phyloP scores from a whole-genome alignment of 1,284 basidiomycete species.

The Cutaneotrichosporon spelunceum region DNA sequence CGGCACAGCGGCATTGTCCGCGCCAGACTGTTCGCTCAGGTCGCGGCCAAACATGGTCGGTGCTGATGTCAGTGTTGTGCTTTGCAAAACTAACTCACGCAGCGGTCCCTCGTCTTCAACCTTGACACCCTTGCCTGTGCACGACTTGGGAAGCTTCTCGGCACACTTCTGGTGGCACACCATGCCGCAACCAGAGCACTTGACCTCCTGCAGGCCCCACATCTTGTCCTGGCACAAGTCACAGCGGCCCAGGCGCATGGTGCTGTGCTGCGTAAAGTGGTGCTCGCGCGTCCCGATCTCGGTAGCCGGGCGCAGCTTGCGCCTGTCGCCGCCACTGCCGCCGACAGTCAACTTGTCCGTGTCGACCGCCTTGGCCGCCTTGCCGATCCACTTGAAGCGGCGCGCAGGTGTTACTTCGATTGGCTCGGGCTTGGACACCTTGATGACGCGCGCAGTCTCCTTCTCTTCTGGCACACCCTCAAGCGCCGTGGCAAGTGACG shows the following conservation, averaged over 20 bases:
- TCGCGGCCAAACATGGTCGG: conserved; percentile 90
- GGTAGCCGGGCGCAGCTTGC: conserved; percentile 39
- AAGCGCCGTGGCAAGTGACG: conserved; percentile 45
- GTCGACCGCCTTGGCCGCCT: conserved; percentile 43
- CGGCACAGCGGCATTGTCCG: conserved; percentile 73
- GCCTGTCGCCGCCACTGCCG: conserved; percentile 10
- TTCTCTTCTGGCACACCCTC: conserved; percentile 50
- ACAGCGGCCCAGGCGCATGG: conserved; percentile 83
- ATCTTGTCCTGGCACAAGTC: conserved; percentile 96
- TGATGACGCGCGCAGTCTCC: conserved; percentile 48
- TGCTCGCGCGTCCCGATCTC: conserved; percentile 61
- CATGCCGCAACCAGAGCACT: conserved; percentile 61
- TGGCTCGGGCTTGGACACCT: conserved; percentile 51
- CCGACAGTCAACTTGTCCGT: background rate
- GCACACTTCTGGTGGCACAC: conserved; percentile 55
- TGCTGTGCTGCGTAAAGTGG: conserved; percentile 83
- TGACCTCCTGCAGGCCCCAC: conserved; percentile 88
- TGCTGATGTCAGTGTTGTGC: conserved; percentile 34
- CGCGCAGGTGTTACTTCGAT: conserved; percentile 53
- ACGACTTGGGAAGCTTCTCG: conserved; percentile 48
- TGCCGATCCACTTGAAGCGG: conserved; percentile 58
- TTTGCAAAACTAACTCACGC: background rate
- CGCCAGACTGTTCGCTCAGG: conserved; percentile 73
- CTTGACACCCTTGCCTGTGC: conserved; percentile 34
- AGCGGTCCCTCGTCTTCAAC: conserved; percentile 47